Conservation (phyloP, 1,284 basidiomycete species). For the Leccinum griseonigrum region DNA sequence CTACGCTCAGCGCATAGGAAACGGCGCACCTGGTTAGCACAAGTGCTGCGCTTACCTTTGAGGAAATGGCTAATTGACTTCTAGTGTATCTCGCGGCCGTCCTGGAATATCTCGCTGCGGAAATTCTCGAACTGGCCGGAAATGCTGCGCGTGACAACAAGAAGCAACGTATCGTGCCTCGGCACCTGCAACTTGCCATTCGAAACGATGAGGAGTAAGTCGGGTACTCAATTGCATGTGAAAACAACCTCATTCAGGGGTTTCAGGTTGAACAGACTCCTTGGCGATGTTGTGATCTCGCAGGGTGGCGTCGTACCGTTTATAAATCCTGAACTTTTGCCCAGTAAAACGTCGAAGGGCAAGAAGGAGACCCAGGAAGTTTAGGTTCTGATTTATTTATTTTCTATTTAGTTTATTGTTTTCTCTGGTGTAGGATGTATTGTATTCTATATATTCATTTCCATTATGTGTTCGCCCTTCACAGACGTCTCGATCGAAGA, state of each 20-base stretch:
- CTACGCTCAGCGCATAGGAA: conserved; percentile 67
- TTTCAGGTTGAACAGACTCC: conserved; percentile 61
- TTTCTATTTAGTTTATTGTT: conserved; percentile 1
- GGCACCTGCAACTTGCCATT: conserved; percentile 88
- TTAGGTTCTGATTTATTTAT: conserved; percentile 24
- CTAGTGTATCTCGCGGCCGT: conserved; percentile 75
- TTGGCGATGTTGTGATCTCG: conserved; percentile 84
- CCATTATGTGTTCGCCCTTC: not conserved
- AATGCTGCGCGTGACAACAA: conserved; percentile 70
- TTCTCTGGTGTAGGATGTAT: conserved; percentile 26
- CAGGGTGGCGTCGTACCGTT: conserved; percentile 86
- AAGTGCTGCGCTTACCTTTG: conserved; percentile 7
- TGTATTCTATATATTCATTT: conserved; percentile 34
- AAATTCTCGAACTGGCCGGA: conserved; percentile 76
- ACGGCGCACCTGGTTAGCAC: conserved; percentile 49
- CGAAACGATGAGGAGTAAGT: conserved; percentile 80
- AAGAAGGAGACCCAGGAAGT: conserved; percentile 36
- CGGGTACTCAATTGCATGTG: conserved; percentile 15
- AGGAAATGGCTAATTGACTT: not conserved
- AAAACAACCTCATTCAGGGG: not conserved
- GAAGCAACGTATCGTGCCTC: conserved; percentile 86
- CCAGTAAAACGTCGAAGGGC: conserved; percentile 44
- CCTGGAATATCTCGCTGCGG: conserved; percentile 71
- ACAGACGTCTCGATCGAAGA: too few relatives aligned
- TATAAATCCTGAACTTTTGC: conserved; percentile 46